Base-by-base conservation (phyloP, 2,329 filamentous ascomycete genomes). In the Ascochyta clinopodiicola region DNA sequence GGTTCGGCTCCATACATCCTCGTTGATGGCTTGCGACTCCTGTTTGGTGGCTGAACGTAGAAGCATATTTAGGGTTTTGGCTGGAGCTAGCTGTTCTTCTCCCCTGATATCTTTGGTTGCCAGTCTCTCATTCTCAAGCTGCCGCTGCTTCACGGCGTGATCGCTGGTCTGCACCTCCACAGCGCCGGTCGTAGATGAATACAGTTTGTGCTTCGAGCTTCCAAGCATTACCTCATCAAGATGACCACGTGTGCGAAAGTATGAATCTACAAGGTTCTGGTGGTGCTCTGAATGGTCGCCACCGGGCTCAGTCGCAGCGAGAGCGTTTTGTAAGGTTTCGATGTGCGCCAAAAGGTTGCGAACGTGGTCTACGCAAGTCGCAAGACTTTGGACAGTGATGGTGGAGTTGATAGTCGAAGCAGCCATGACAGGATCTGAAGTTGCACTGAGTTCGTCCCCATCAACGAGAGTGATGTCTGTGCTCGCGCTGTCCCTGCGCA, bases 281-380 rank as follows among this genome's bases (percentile, higher is more conserved):
- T 71, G 67, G 43, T 69, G 60, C 35, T 63, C 58, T 1, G 67
- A 63, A 35, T 66, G 53, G 36, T 70, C 75, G 27, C 77, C 68
- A 6, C 78, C 78, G 37, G 74, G 66, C 25, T 75, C 72, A 47
- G 78, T 72, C 55, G 74, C 70, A 25, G 70, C 66, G 44, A 81
- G 73, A 15, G 51, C 62, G 24, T 64, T 42, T 19, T 71, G 66
- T 19, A 71, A 21, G 1, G 40, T 59, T 24, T 69, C 62, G 12
- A 71, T 65, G 40, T 68, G 54, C 44, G 60, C 43, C 15, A 72
- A 29, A 4, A 72, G 48, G 27, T 27, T 60, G 13, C 55, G 60
- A 10, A 72, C 50, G 48, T 71, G 66, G n/a, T 65, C 38, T 1
- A 67, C 61, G 15, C 68, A 72, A 44, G 57, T 57, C n/a, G 47